phyloP scores from a whole-genome alignment of 352 stramenopile genomes.

The Thalassiosira livingstoniorum region DNA sequence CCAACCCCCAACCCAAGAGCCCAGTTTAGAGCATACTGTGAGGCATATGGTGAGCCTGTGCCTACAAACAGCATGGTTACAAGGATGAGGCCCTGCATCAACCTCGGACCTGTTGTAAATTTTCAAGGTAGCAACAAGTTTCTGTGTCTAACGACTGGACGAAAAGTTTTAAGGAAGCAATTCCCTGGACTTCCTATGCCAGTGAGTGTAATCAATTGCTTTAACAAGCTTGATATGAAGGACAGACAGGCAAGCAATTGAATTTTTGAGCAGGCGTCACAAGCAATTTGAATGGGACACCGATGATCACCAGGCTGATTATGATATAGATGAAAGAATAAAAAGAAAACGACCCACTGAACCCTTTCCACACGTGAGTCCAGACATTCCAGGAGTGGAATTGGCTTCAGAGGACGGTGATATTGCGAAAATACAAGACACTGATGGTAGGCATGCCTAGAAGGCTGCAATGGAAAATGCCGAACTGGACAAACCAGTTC shows the following conservation, averaged over 20 bases:
- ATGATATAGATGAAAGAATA: background rate
- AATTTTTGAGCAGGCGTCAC: background rate
- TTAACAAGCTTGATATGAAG: background rate
- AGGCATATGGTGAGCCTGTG: background rate
- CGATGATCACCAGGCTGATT: background rate
- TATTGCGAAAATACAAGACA: background rate
- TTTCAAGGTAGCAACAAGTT: background rate
- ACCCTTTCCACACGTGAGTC: background rate
- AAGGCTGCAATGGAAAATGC: background rate
- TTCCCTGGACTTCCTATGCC: background rate
- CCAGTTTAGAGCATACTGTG: background rate
- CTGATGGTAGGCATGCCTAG: background rate
- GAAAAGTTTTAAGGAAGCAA: background rate
- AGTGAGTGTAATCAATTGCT: background rate
- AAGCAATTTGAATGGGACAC: conserved; percentile 1
- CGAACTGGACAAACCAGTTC: background rate
- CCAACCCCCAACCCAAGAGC: too few species aligned
- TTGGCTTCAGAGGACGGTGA: background rate
- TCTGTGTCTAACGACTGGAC: background rate
- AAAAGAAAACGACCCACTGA: background rate
- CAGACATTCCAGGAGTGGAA: conserved; percentile 17
- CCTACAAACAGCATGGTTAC: background rate
- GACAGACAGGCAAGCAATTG: background rate
- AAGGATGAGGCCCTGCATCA: background rate
- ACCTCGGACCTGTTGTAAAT: conserved; percentile 5